Evolutionary conservation across 1,284 basidiomycete species (phyloP).

Genomic region (Tremellales sp.): DNA sequence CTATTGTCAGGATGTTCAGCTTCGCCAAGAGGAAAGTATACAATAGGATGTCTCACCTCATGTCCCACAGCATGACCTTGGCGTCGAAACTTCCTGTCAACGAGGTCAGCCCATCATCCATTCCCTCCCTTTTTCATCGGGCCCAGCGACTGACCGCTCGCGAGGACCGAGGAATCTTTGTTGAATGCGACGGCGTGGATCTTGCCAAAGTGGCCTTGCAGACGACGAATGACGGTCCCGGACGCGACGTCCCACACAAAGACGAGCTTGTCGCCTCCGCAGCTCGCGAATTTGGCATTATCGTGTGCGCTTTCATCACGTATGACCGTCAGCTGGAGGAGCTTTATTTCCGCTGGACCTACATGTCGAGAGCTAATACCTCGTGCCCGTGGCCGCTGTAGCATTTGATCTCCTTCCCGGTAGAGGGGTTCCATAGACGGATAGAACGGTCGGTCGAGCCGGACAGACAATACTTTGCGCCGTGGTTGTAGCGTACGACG

Average conservation of each 20-base stretch:
- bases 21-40: not conserved
- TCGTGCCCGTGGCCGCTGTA: conserved; percentile 92
- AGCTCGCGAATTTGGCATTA: conserved; percentile 88
- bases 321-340: not conserved
- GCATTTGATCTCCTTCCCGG: conserved; percentile 80
- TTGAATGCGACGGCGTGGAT: conserved; percentile 83
- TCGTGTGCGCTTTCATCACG: conserved; percentile 59
- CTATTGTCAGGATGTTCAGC: conserved; percentile 48
- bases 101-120: not conserved
- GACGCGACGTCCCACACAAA: conserved; percentile 94
- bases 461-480: conserved; percentile 79
- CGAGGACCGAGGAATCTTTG: conserved; percentile 74
- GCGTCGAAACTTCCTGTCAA: conserved; percentile 58
- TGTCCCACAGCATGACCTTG: conserved; percentile 82
- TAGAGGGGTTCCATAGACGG: conserved; percentile 81
- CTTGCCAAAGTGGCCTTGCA: conserved; percentile 84
- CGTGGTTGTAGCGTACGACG: conserved; percentile 79
- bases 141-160: conserved; percentile 61
- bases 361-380: conserved; percentile 85
- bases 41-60: conserved; percentile 57
- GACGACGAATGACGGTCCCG: conserved; percentile 72
- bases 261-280: conserved; percentile 86
- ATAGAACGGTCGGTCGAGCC: conserved; percentile 88
- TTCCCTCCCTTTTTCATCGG: not conserved
- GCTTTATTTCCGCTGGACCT: conserved; percentile 33